Conservation (phyloP, 225 moss, liverwort and hornwort species). For the Pseudoscleropodium purum region DNA sequence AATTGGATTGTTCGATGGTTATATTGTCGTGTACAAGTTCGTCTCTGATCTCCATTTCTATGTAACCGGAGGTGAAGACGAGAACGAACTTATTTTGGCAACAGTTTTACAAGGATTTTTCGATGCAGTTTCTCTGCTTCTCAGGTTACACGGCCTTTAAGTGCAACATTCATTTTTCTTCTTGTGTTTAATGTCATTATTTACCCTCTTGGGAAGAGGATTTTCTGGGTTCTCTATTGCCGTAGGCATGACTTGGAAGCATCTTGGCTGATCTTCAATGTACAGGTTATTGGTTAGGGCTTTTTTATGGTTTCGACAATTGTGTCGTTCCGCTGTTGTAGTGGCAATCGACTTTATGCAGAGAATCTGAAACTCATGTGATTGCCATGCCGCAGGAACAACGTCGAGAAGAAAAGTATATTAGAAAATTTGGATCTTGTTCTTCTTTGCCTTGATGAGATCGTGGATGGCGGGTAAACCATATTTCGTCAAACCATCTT, state of each 20-base stretch:
- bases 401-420: slow-evolving; percentile 57
- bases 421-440: slow-evolving; percentile 64
- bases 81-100: slow-evolving; percentile 59
- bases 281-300: neutral
- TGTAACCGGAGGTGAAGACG: slow-evolving; percentile 61
- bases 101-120: slow-evolving; percentile 62
- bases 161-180: neutral
- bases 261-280: neutral
- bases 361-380: neutral
- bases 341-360: neutral
- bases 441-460: slow-evolving; percentile 64
- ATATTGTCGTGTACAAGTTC: slow-evolving; percentile 58
- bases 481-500: neutral
- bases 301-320: neutral
- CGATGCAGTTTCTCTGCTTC: slow-evolving; percentile 49
- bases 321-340: neutral
- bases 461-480: slow-evolving; percentile 63
- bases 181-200: neutral
- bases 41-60: slow-evolving; percentile 52
- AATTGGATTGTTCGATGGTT: slow-evolving; percentile 57
- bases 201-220: neutral
- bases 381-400: slow-evolving; percentile 29
- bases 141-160: slow-evolving; percentile 26
- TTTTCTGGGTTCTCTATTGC: neutral
- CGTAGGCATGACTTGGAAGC: neutral